These are phyloP conservation scores for Solanum medicagineum DNA, from an alignment of 257 asterid species.

Conservation along the genomic window DNA sequence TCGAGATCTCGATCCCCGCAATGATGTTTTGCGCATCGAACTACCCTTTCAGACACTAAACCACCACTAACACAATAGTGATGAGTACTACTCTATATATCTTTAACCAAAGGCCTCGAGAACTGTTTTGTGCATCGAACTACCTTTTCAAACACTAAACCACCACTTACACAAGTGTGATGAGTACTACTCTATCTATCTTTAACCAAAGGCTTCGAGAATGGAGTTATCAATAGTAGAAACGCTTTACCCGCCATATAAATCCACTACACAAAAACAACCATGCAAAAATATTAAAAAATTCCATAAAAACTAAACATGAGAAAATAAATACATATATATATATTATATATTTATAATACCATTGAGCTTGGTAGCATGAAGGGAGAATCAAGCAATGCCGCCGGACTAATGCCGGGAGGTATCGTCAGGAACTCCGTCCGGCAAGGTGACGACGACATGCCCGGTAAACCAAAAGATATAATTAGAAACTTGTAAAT, in stretches of 20 bases:
- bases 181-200: background rate
- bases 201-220: background rate
- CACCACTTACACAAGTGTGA: background rate
- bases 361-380: constrained; percentile 62
- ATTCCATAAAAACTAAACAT: background rate
- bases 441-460: background rate
- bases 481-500: background rate
- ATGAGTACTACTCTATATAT: too few species aligned
- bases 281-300: background rate
- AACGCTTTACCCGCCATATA: background rate
- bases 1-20: rapidly evolving
- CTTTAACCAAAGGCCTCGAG: too few species aligned
- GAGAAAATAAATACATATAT: background rate
- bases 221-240: background rate
- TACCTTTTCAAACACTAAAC: background rate
- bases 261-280: background rate
- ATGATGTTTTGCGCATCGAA: background rate
- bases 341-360: background rate
- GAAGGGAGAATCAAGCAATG: constrained; percentile 55
- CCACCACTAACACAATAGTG: too few species aligned
- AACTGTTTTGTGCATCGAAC: background rate
- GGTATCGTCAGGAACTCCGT: constrained; percentile 46
- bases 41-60: background rate
- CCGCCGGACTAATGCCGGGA: constrained; percentile 61
- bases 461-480: background rate